Evolutionary conservation across 352 stramenopile species (phyloP).

Genomic region (Phytophthora pistaciae): DNA sequence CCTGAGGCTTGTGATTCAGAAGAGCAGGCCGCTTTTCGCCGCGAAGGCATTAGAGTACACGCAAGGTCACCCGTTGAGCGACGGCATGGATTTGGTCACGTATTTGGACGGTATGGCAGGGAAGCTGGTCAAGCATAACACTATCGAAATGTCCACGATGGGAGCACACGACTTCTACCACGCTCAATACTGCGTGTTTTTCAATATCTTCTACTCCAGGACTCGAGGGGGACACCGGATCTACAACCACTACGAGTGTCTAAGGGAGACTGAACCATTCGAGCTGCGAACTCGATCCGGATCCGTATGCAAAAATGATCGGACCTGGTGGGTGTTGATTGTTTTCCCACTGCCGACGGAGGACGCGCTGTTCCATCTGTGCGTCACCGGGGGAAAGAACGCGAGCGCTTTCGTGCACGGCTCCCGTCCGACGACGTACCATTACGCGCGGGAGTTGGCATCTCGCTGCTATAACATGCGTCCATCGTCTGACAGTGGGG

Average conservation of each 20-base stretch:
- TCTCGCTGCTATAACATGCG: neutral
- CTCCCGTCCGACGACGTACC: neutral
- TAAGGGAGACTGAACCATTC: neutral
- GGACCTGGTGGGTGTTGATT: neutral
- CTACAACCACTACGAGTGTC: neutral
- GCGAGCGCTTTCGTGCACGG: neutral
- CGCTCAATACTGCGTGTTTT: neutral
- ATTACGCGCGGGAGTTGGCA: neutral
- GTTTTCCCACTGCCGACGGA: neutral
- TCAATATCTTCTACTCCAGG: neutral
- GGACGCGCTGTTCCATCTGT: neutral
- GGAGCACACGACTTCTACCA: neutral
- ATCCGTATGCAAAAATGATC: neutral
- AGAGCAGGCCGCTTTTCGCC: conserved; percentile 1
- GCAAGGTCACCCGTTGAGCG: neutral
- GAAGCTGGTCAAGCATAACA: neutral
- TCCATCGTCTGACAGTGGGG: neutral
- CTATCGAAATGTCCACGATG: neutral
- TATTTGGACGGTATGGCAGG: neutral
- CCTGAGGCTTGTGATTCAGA: neutral
- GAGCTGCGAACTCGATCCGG: neutral
- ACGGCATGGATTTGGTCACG: neutral
- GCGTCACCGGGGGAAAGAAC: neutral
- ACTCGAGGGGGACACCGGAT: neutral
- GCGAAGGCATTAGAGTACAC: neutral